Conservation (phyloP, 441 rosid species). For the Hura crepitans region DNA sequence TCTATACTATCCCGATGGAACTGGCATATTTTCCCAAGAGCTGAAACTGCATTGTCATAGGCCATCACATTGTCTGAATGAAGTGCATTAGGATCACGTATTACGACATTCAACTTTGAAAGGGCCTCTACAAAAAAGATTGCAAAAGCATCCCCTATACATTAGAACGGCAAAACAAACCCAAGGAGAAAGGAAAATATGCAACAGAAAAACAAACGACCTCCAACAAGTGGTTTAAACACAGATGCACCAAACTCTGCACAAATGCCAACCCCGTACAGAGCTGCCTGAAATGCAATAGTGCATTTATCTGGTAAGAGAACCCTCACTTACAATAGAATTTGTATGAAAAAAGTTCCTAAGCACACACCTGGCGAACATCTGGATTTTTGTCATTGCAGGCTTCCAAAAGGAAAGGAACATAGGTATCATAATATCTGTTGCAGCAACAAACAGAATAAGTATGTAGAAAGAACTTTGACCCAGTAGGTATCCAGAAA, state of each 20-base stretch:
- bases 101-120: constrained; percentile 83
- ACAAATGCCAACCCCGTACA: constrained; percentile 97
- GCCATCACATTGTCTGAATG: constrained; percentile 89
- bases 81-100: constrained; percentile 69
- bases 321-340: neutral
- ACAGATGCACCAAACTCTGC: constrained; percentile 88
- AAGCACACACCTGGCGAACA: constrained; percentile 74
- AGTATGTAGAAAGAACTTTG: constrained; percentile 9
- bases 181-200: constrained; percentile 14
- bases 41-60: constrained; percentile 99
- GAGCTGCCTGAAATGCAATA: constrained; percentile 69
- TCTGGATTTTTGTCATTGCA: constrained; percentile 90
- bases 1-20: constrained; percentile 85
- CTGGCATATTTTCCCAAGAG: constrained; percentile 95
- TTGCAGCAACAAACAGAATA: constrained; percentile 18
- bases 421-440: constrained; percentile 92
- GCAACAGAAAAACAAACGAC: constrained; percentile 31
- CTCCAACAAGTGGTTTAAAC: constrained; percentile 92
- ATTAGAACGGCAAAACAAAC: constrained; percentile 17
- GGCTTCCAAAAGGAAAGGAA: constrained; percentile 96
- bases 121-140: constrained; percentile 65
- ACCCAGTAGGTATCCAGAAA: neutral
- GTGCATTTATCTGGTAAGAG: neutral
- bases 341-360: neutral
- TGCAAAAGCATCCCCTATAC: neutral